These are phyloP conservation scores for Daldinia grandis DNA, from an alignment of 495 filamentous ascomycete species.

Conservation along the genomic window DNA sequence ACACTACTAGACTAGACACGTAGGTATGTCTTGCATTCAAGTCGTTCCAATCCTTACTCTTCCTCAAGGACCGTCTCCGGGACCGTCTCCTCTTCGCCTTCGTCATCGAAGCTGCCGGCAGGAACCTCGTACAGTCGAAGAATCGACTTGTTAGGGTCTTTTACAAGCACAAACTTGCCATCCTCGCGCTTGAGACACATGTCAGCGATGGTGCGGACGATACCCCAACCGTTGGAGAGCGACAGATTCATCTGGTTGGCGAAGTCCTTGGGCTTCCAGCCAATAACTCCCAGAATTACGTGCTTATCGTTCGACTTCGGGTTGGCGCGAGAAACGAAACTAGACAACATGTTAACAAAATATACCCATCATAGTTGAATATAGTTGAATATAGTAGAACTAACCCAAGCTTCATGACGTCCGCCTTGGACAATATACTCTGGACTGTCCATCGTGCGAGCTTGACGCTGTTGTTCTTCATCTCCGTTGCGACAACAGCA, in stretches of 20 bases:
- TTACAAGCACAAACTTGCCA: constrained; percentile 75
- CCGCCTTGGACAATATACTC: constrained; percentile 92
- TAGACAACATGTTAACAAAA: constrained; percentile 48
- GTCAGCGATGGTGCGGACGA: constrained; percentile 95
- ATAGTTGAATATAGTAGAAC: constrained; percentile 33
- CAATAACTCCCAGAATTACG: constrained; percentile 92
- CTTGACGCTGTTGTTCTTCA: constrained; percentile 99
- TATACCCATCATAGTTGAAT: not conserved
- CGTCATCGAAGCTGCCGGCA: constrained; percentile 79
- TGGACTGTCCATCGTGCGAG: constrained; percentile 96
- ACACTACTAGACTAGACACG: constrained; percentile 4
- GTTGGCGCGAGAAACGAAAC: constrained; percentile 92
- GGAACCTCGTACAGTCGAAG: constrained; percentile 94
- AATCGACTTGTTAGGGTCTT: constrained; percentile 96
- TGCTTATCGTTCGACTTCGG: constrained; percentile 89
- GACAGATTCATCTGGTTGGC: constrained; percentile 97
- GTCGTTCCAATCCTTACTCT: constrained; percentile 31
- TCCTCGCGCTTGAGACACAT: constrained; percentile 79
- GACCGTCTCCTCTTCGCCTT: constrained; percentile 52
- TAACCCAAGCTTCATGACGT: constrained; percentile 96
- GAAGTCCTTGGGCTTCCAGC: constrained; percentile 97
- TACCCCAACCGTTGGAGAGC: constrained; percentile 97
- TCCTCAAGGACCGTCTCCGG: constrained; percentile 46
- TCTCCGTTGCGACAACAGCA: constrained; percentile 97
- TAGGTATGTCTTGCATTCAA: not conserved